A percentile compares a stretch with the other conserved stretches of the same genome.
phyloP scores from a whole-genome alignment of 1,284 basidiomycete species.

The Apiotrichum laibachii region DNA sequence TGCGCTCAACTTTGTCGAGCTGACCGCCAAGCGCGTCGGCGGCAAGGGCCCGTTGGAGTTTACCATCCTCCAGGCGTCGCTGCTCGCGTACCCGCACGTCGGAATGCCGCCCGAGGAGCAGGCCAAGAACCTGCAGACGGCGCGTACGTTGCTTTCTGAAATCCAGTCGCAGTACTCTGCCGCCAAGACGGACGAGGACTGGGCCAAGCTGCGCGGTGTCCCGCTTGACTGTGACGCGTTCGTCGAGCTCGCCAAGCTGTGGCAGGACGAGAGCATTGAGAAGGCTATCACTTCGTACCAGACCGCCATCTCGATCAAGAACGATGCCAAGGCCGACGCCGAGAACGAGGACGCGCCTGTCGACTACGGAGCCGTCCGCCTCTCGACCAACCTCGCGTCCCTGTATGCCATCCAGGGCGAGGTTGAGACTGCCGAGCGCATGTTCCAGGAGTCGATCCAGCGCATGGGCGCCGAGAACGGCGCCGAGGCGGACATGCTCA shows the following conservation, averaged over 20 bases:
- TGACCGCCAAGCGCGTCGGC: slow-evolving; percentile 55
- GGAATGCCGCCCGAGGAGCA: slow-evolving; percentile 72
- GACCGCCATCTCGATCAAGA: slow-evolving; percentile 61
- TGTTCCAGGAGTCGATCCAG: slow-evolving; percentile 52
- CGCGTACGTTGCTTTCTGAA: slow-evolving; percentile 76
- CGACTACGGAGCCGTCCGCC: slow-evolving; percentile 36
- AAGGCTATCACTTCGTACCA: slow-evolving; percentile 68
- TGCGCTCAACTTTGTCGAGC: slow-evolving; percentile 72
- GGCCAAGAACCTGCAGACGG: slow-evolving; percentile 66
- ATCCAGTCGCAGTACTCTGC: slow-evolving; percentile 64
- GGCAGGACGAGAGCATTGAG: slow-evolving; percentile 75
- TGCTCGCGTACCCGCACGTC: slow-evolving; percentile 72
- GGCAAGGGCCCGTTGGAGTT: slow-evolving; percentile 63
- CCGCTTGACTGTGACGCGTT: slow-evolving; percentile 77
- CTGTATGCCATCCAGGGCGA: slow-evolving; percentile 70
- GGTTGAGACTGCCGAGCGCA: slow-evolving; percentile 54
- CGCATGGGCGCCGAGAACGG: slow-evolving; percentile 53
- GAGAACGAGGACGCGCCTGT: slow-evolving; percentile 19
- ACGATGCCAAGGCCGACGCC: slow-evolving; percentile 33
- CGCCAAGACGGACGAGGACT: slow-evolving; percentile 42
- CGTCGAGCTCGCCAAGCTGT: slow-evolving; percentile 78
- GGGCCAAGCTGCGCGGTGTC: slow-evolving; percentile 58
- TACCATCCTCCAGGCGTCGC: slow-evolving; percentile 79
- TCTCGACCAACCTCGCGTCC: slow-evolving; percentile 80
- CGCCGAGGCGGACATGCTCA: slow-evolving; percentile 58